Conservation (phyloP, 176 grass and related monocot species). For the Elaeis guineensis region DNA sequence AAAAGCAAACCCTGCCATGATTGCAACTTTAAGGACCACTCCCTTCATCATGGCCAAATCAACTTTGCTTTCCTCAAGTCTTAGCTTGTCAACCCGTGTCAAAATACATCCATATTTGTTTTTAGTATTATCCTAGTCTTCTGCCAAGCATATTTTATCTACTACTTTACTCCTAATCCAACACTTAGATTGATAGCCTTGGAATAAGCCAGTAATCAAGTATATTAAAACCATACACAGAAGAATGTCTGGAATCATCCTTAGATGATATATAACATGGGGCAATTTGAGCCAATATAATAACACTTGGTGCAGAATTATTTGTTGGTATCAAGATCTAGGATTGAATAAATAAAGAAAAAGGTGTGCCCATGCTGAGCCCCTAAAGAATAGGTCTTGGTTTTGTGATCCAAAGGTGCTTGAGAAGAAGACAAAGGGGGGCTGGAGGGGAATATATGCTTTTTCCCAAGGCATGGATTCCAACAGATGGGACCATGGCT, state of each 20-base stretch:
- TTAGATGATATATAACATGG: conserved; percentile 4
- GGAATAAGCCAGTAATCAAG: no score
- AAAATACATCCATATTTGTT: conserved; percentile 5
- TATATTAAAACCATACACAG: no score
- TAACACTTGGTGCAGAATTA: conserved; percentile 8
- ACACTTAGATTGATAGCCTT: neutral
- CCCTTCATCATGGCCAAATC: conserved; percentile 14
- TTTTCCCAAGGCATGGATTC: conserved; percentile 11
- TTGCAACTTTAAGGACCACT: conserved; percentile 22
- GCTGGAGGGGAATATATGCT: conserved; percentile 44
- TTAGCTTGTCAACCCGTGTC: neutral
- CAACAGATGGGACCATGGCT: no score
- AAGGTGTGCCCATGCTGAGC: neutral
- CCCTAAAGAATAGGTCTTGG: conserved; percentile 26
- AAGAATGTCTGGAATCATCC: conserved; percentile 13
- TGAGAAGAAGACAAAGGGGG: conserved; percentile 43
- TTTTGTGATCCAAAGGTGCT: conserved; percentile 26
- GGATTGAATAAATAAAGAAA: neutral
- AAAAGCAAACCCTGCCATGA: conserved; percentile 29
- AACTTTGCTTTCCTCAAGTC: neutral
- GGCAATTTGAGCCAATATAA: conserved; percentile 2
- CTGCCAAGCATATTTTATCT: conserved; percentile 13
- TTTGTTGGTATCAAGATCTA: conserved; percentile 7
- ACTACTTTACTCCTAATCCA: neutral
- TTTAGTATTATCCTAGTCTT: neutral